phyloP scores from a whole-genome alignment of 139 green algal genomes.

The Protoeuglena noctilucae region DNA sequence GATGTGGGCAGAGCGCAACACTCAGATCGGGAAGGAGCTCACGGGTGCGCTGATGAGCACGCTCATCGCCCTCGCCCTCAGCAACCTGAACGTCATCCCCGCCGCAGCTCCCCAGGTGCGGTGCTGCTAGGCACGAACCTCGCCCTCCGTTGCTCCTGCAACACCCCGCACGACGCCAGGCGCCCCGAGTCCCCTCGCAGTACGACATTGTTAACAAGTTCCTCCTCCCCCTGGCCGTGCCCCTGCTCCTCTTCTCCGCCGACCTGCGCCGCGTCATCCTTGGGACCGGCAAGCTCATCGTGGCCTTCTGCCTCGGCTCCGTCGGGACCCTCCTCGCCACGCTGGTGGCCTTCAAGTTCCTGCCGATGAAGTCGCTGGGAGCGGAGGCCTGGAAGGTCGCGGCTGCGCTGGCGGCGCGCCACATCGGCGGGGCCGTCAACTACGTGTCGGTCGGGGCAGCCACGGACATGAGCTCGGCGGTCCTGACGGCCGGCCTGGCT shows the following conservation, averaged over 20 bases:
- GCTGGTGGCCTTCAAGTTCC: slow-evolving; percentile 36
- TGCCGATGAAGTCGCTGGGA: slow-evolving; percentile 35
- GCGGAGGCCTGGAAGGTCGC: slow-evolving; percentile 62
- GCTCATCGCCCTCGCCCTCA: slow-evolving; percentile 45
- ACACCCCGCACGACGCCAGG: no score
- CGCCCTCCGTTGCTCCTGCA: slow-evolving; percentile 11
- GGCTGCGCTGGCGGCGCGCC: slow-evolving; percentile 55
- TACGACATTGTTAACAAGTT: slow-evolving; percentile 56
- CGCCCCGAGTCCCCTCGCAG: background rate
- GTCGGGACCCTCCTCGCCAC: slow-evolving; percentile 42
- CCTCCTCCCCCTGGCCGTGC: slow-evolving; percentile 76
- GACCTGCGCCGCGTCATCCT: slow-evolving; percentile 57
- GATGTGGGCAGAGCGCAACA: slow-evolving; percentile 23
- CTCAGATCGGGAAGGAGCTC: background rate
- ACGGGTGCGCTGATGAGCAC: slow-evolving; percentile 49
- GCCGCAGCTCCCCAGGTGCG: background rate
- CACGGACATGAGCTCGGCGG: slow-evolving; percentile 2
- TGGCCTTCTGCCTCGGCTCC: slow-evolving; percentile 47
- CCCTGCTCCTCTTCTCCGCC: slow-evolving; percentile 69
- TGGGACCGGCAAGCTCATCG: slow-evolving; percentile 54
- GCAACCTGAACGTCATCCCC: slow-evolving; percentile 51
- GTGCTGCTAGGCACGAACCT: background rate
- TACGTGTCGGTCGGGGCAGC: slow-evolving; percentile 51
- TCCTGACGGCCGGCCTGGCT: slow-evolving; percentile 51
- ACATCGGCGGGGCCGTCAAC: slow-evolving; percentile 85